These are phyloP conservation scores for Colletotrichum neosansevieriae DNA, from an alignment of 2,329 filamentous ascomycete species.

Conservation along the genomic window DNA sequence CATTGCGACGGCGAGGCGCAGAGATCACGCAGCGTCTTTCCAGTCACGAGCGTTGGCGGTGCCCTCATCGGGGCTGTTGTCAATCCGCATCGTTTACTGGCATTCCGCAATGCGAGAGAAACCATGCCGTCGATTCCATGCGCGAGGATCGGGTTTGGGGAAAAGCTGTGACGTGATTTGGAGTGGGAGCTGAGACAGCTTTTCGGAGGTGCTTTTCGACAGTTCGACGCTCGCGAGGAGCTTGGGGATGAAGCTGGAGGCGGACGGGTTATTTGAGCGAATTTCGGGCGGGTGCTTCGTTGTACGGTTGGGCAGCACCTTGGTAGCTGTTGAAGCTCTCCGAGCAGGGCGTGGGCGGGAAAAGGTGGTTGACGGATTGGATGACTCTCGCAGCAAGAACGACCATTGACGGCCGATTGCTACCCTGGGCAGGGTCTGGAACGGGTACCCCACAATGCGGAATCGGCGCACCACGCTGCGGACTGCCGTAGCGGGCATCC, in stretches of 20 bases:
- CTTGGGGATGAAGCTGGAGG: background rate
- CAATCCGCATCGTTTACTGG: constrained; percentile 55
- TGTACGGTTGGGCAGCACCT: constrained; percentile 26
- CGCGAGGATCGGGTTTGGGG: constrained; percentile 30
- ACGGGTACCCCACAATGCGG: constrained; percentile 40
- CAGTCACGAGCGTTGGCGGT: background rate
- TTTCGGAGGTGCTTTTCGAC: too few species aligned
- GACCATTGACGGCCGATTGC: constrained; percentile 22
- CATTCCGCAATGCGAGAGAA: constrained; percentile 59
- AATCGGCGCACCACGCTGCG: constrained; percentile 40
- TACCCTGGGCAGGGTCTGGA: constrained; percentile 38
- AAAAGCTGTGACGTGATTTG: background rate
- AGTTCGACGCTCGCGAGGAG: too few species aligned
- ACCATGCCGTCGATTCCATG: constrained; percentile 59
- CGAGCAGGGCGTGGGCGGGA: constrained; percentile 7
- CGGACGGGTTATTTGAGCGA: constrained; percentile 28
- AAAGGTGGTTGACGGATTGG: constrained; percentile 33
- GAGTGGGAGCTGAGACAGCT: background rate
- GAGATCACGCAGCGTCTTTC: constrained; percentile 26
- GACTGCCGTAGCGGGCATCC: constrained; percentile 38
- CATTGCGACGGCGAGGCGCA: constrained; percentile 42
- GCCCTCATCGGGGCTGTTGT: constrained; percentile 37
- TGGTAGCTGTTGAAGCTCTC: constrained; percentile 33
- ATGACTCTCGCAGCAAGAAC: constrained; percentile 37
- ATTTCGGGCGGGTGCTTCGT: constrained; percentile 16